Evolutionary conservation across 1,284 basidiomycete species (phyloP), one percentile per base, ranked within the genome.

Genomic region (Veloboletus limbatus): DNA sequence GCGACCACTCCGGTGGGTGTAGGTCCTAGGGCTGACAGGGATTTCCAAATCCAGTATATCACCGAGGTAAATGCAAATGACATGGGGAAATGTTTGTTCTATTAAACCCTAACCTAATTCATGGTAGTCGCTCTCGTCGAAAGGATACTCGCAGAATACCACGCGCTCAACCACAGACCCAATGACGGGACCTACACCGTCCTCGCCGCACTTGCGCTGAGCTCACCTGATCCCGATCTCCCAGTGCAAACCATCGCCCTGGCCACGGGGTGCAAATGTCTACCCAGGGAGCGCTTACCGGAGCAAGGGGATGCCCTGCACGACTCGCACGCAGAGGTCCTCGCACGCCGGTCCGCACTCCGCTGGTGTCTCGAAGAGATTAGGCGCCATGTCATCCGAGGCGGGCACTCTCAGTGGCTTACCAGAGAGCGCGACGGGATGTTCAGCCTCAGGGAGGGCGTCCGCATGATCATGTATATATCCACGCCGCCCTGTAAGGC

Each of bases 261-360:
- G 11, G 88, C 82, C 0, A 91, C 92, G 2, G 94, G 95, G 8
- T 85, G 88, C 8, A 97, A 96, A 70, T 92, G 89, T 55, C 77
- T 95, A 0, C 91, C 94, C 1, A 76, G 72, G 11, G 57, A 67
- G 2, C 75, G 76, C 39, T 72, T 92, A 0, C 82, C 90, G 0
- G 58, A 66, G 3, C 69, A 74, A n/a, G 95, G 94, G 0, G 90
- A 97, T 58, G 77, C 83, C 1, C 54, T 97, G 21, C 92, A 96
- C 60, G 94, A 97, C 59, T 84, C 79, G 39, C 94, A 97, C 65
- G 95, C 94, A 3, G 94, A 97, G 66, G 78, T 96, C 14, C 74
- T 97, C 13, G 91, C 92, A 0, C 75, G 91, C 22, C 76, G 95
- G 16, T 86, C 85, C 3, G 82, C 88, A 2, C 63, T 88, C 28